Conservation (phyloP, 2,329 filamentous ascomycete species). For the Pochonia chlamydosporia region DNA sequence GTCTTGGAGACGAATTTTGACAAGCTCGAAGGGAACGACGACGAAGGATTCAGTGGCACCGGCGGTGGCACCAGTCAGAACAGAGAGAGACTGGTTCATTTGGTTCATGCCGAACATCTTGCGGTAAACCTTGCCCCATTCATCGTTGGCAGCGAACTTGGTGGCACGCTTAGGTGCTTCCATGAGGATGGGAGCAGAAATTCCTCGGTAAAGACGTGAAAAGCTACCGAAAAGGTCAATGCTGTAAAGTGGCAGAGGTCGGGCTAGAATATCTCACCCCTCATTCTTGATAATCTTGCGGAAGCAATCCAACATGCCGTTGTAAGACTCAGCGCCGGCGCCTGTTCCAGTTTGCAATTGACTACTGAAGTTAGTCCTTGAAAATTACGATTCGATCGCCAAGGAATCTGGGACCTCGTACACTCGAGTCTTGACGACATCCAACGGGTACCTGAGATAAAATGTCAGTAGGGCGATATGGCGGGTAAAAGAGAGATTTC, state of each 20-base stretch:
- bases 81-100: slow-evolving; percentile 87
- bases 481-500: not conserved
- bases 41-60: slow-evolving; percentile 95
- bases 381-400: not conserved
- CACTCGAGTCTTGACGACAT: slow-evolving; percentile 98
- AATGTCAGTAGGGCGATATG: slow-evolving; percentile 13
- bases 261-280: slow-evolving; percentile 53
- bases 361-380: slow-evolving; percentile 39
- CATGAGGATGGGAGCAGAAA: slow-evolving; percentile 94
- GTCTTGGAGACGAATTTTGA: slow-evolving; percentile 98
- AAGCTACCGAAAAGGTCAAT: slow-evolving; percentile 45
- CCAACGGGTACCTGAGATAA: slow-evolving; percentile 80
- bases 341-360: slow-evolving; percentile 77
- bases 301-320: slow-evolving; percentile 97
- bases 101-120: slow-evolving; percentile 76
- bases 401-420: slow-evolving; percentile 41
- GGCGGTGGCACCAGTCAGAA: slow-evolving; percentile 89
- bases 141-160: slow-evolving; percentile 98
- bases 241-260: slow-evolving; percentile 14
- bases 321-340: slow-evolving; percentile 78
- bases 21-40: slow-evolving; percentile 94
- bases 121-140: slow-evolving; percentile 94
- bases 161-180: slow-evolving; percentile 90
- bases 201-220: slow-evolving; percentile 91
- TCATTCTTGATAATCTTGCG: slow-evolving; percentile 94